Evolutionary conservation across 139 green algal genomes (phyloP), one percentile per base, ranked within the genome.

Genomic region (Chlorella vulgaris): DNA sequence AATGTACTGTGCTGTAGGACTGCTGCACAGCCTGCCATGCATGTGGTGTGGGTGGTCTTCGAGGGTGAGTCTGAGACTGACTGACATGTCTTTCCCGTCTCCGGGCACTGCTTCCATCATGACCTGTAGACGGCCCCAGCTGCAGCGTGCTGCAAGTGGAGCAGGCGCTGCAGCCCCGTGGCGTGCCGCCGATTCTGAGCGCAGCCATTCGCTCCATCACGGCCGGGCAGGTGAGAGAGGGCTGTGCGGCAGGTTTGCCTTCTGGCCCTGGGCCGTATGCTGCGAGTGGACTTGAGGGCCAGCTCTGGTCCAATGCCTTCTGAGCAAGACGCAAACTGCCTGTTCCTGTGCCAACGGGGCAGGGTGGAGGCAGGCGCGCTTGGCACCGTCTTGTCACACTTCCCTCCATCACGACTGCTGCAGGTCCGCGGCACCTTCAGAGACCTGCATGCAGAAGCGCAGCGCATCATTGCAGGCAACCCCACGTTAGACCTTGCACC

Each of bases 401-500:
- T 24, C 47, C 10, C 47, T 24, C 10, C 47, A 58, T 58, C 47
- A 58, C 47, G 15, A 58, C 47, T 58, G 55, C 33, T 50, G 36
- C 71, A 79, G 73, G 35, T 55, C 5, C 51, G 53, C 1, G 35
- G 18, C 50, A 79, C 61, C 7, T 79, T 38, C 4, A 10, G 51
- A 4, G 73, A 79, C 36, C 35, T 79, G 2, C 68, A 69, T 26
- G 31, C 36, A 0, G 73, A 79, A 13, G 73, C 73, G 35, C 73
- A 55, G 51, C 53, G 73, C 73, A 79, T 79, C 73, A 60, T 29
- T 38, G 73, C 73, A 5, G 73, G 73, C 73, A 33, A 26, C 3
- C 73, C 73, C 51, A 79, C 73, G 19, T 53, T 79, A 53, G 26
- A 7, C 0, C 73, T 79, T 35, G 18, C 26, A 43, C n/a, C n/a